Conservation (phyloP, 2,329 filamentous ascomycete genomes). For the Colletotrichum orchidophilum region DNA sequence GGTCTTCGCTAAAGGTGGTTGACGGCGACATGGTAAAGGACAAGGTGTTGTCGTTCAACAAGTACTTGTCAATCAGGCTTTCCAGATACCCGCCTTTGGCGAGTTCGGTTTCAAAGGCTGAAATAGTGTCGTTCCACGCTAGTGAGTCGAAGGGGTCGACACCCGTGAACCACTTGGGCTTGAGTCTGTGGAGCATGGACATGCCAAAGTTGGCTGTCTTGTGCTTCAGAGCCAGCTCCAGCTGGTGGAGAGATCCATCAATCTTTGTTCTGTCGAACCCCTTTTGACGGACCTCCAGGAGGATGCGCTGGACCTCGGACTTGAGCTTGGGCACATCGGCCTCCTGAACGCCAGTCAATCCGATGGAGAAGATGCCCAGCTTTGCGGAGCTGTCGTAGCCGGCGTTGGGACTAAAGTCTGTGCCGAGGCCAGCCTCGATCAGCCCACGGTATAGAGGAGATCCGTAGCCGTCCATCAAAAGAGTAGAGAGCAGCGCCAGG, state of each 20-base stretch:
- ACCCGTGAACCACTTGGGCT: conserved; percentile 95
- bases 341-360: conserved; percentile 88
- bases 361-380: conserved; percentile 87
- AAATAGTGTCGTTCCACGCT: conserved; percentile 89
- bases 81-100: conserved; percentile 84
- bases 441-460: conserved; percentile 91
- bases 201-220: conserved; percentile 97
- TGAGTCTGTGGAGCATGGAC: conserved; percentile 85
- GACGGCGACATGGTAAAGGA: conserved; percentile 96
- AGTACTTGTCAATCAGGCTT: conserved; percentile 85
- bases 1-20: conserved; percentile 74
- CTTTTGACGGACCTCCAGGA: conserved; percentile 74
- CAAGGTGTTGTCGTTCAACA: conserved; percentile 86
- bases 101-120: conserved; percentile 81
- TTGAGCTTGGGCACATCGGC: conserved; percentile 82
- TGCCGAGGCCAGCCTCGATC: conserved; percentile 88
- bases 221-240: conserved; percentile 93
- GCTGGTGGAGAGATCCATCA: conserved; percentile 90
- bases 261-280: conserved; percentile 93
- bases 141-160: conserved; percentile 91
- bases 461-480: conserved; percentile 93
- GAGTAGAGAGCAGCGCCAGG: conserved; percentile 79
- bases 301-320: conserved; percentile 75
- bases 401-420: conserved; percentile 94
- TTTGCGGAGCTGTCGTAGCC: conserved; percentile 86